Percentiles rank a stretch among this genome's conserved stretches.
Evolutionary conservation across 208 protist genomes (phyloP).

Genomic region (Crithidia fasciculata): DNA sequence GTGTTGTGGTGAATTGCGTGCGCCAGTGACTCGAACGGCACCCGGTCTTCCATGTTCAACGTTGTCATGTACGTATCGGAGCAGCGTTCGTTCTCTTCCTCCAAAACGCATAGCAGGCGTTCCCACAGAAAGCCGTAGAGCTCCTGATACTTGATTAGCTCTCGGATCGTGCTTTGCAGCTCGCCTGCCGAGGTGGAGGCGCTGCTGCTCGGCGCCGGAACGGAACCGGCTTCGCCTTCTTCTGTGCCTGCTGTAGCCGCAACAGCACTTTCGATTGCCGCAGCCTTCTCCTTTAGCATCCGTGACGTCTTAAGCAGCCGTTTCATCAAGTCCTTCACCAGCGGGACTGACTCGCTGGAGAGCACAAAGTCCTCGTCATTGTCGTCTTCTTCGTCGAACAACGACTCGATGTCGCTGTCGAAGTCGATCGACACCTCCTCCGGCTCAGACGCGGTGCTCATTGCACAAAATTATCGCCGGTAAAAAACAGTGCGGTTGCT

Average conservation of each 20-base stretch:
- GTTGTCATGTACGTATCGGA: slow-evolving; percentile 73
- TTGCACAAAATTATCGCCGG: background rate
- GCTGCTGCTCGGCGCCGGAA: slow-evolving; percentile 5
- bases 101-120: slow-evolving; percentile 57
- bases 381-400: slow-evolving; percentile 38
- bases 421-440: slow-evolving; percentile 37
- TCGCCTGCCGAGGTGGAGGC: background rate
- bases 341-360: slow-evolving; percentile 32
- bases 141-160: slow-evolving; percentile 16
- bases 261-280: slow-evolving; percentile 24
- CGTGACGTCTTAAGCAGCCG: slow-evolving; percentile 36
- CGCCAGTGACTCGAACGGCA: slow-evolving; percentile 77
- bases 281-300: slow-evolving; percentile 25
- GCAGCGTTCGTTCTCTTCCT: slow-evolving; percentile 73
- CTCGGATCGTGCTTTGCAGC: slow-evolving; percentile 15
- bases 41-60: slow-evolving; percentile 78
- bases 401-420: slow-evolving; percentile 29
- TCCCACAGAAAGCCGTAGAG: slow-evolving; percentile 44
- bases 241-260: background rate
- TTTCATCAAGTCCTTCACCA: slow-evolving; percentile 56
- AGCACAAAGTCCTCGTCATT: slow-evolving; percentile 45
- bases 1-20: slow-evolving; percentile 81
- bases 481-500: background rate
- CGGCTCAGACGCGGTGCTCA: slow-evolving; percentile 19
- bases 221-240: slow-evolving; percentile 10